Conservation (phyloP, 768 basidiomycete species). For the Phylloporus arenicola region DNA sequence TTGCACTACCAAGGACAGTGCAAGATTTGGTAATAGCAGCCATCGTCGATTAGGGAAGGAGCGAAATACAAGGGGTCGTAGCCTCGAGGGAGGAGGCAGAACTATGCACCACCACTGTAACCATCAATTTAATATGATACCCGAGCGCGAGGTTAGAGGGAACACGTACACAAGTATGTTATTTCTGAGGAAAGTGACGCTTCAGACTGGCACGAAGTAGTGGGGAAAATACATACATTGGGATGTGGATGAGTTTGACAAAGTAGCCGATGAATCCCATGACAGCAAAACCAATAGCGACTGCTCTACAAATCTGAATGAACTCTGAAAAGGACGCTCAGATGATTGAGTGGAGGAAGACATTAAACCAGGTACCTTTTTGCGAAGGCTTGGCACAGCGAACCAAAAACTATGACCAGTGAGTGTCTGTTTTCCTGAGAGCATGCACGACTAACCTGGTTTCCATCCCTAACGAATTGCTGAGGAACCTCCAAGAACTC, state of each 20-base stretch:
- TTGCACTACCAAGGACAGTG: background rate
- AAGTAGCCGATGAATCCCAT: constrained; percentile 99
- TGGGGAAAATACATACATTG: constrained; percentile 64
- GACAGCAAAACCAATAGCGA: constrained; percentile 94
- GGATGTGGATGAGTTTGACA: constrained; percentile 97
- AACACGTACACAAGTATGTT: constrained; percentile 92
- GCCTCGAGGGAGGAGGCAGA: constrained; percentile 10
- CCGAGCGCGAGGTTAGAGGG: background rate
- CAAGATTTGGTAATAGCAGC: background rate
- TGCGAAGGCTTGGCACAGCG: constrained; percentile 97
- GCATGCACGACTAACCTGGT: constrained; percentile 55
- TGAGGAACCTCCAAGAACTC: constrained; percentile 91
- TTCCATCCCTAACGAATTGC: constrained; percentile 89
- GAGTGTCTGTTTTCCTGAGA: constrained; percentile 3
- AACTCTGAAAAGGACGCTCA: constrained; percentile 58
- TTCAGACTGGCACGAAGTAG: constrained; percentile 9
- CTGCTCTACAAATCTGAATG: constrained; percentile 89
- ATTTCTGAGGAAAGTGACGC: constrained; percentile 52
- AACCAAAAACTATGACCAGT: constrained; percentile 70
- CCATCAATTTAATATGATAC: constrained; percentile 22
- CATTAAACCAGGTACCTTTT: constrained; percentile 57
- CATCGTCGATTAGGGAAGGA: constrained; percentile 13
- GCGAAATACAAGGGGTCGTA: constrained; percentile 16
- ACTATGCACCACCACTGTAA: constrained; percentile 70
- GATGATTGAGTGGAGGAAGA: background rate